Base-by-base conservation (phyloP, 2,329 filamentous ascomycete genomes). In the Exophiala sp. region DNA sequence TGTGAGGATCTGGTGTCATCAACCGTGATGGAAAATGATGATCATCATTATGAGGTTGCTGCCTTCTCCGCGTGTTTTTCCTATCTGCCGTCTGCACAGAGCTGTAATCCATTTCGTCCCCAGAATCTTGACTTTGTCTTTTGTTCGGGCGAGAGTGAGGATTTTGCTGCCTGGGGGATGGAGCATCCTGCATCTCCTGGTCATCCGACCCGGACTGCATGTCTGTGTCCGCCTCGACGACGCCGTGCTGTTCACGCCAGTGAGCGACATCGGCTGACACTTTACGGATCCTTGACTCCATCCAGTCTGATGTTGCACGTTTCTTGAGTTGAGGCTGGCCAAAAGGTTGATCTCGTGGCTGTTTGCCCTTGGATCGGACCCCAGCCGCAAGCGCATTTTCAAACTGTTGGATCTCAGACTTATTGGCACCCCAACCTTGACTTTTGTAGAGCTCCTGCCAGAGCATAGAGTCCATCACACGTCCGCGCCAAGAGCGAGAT, bases 401-500 rank as follows among this genome's bases (percentile, higher is more conserved):
- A 58, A 81, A 88, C 2, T 72, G 68, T 34, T 72, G 70, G 22
- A 95, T 80, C 58, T 88, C 85, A 8, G 73, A 69, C 6, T 71
- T 68, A 55, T 90, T 76, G 5, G 85, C 79, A 57, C 82, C 82
- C 87, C 93, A 98, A 4, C 93, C 93, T 70, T 97, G 90, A 6
- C 82, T 70, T 29, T 83, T 77, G 68, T 95, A 98, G 11, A 95
- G 70, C 11, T 81, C 76, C 64, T 88, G 84, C 93, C 93, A 98
- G 22, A 97, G 71, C 54, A 86, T 85, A 27, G 86, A 81, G 66
- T 98, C 93, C 44, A 89, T 70, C 4, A 91, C 84, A 14, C 93
- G 76, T 14, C 79, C 76, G 56, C 90, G 83, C 91, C 93, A 98
- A 56, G 82, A 75, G 40, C 83, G 82, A 29, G 88, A 96, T 13